Evolutionary conservation across 306 rosid species (phyloP), one percentile per base, ranked within the genome.

Genomic region (Medicago ruthenica): DNA sequence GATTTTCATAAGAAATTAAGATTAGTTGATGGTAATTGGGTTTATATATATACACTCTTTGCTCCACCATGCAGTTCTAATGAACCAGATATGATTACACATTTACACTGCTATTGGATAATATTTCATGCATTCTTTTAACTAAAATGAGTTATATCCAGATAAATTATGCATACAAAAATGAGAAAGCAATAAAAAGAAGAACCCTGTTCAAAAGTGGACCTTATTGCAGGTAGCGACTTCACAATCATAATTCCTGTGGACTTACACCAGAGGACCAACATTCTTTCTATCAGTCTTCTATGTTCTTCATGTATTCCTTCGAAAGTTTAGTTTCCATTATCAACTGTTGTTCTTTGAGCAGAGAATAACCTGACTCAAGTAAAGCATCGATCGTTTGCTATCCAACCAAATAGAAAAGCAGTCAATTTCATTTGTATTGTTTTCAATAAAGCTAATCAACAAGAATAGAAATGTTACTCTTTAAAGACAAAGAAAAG

Each of bases 291-390:
- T 71, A 73, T 82, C 83, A 88, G 80, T 88, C 94, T 57, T 75
- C 92, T 41, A 92, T 81, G 87, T 94, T 92, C 89, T 94, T 94
- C 98, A 92, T 88, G 87, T 94, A 94, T 83, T 88, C 98, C 90
- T 92, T 94, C 48, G 97, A 94, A 76, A 92, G 97, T 80, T 90
- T 92, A 64, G 85, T 87, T 86, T 90, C 97, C 96, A 84, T 90
- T 82, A 95, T 67, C 87, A 95, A 82, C 87, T 86, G 74, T 76
- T 95, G 98, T 79, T 95, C 97, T 78, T 79, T 88, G 82, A 92
- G 8, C 47, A 95, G 87, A 74, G 97, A 90, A 82, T 84, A 75
- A 68, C 97, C 97, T 9, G 97, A 88, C 83, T 92, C 95, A 14
- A 94, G 89, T 81, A 94, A 83, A 75, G 95, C 91, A 73, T 94